A percentile compares a stretch with the other conserved stretches of the same genome.
These are phyloP conservation scores for Gracilaria caudata DNA, from an alignment of 23 red algal species.

Conservation along the genomic window DNA sequence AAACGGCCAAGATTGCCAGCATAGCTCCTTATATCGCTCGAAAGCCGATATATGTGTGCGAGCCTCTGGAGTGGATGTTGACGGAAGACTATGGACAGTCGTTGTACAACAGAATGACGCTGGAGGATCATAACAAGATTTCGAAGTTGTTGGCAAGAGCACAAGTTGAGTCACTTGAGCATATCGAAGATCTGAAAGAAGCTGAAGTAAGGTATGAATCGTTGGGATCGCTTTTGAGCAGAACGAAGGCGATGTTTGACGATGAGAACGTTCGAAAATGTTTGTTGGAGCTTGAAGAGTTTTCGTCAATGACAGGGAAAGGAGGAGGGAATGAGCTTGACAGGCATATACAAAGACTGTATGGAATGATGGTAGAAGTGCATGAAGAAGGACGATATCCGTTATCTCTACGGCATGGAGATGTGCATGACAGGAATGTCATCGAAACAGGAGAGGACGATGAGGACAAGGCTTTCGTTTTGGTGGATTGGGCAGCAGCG, in stretches of 20 bases:
- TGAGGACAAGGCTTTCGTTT: background rate
- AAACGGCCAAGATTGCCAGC: background rate
- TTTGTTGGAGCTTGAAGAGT: background rate
- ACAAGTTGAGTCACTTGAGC: background rate
- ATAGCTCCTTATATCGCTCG: constrained; percentile 12
- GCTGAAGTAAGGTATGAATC: background rate
- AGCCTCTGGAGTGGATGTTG: constrained; percentile 18
- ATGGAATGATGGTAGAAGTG: background rate
- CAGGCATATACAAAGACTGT: background rate
- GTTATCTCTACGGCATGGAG: background rate
- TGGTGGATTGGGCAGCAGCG: background rate
- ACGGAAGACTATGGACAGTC: constrained; percentile 17
- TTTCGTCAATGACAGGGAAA: background rate
- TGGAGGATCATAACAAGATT: background rate
- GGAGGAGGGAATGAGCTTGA: background rate
- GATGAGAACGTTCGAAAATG: background rate
- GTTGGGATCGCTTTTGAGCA: background rate
- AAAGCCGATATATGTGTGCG: constrained; percentile 2
- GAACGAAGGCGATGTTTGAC: constrained; percentile 4
- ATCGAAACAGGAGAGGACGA: background rate
- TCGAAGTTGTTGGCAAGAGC: background rate
- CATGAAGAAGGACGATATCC: too few relatives aligned
- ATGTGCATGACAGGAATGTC: background rate
- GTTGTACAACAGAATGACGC: background rate
- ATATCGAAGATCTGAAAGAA: constrained; percentile 10